Base-by-base conservation (phyloP, 2,329 filamentous ascomycete species). In the Sclerotinia sclerotiorum region DNA sequence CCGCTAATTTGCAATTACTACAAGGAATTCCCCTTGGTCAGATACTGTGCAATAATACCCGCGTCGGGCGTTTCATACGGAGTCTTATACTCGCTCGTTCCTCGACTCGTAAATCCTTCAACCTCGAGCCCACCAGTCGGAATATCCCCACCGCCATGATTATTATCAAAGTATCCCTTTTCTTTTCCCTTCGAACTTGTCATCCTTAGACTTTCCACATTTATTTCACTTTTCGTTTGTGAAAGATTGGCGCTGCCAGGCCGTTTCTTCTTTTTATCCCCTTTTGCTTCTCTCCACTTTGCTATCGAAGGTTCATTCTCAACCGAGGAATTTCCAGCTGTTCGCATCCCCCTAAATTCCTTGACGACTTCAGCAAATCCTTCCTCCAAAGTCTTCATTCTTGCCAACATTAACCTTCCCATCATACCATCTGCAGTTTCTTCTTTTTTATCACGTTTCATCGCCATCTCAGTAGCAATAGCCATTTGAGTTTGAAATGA, bases 311-410 rank as follows among this genome's bases (percentile, higher is more conserved):
- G 71, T 61, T 35, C 69, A 49, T 24, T 56, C 42, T 75, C 73
- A 5, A 73, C 72, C 3, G 72, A 73, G n/a, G 72, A 73, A 67
- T 75, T 76, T 3, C 72, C 74, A 6, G 75, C 73, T 5, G 75
- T 76, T 15, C 75, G 69, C 72, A 77, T 74, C 0, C 71, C 74
- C 29, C 73, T 69, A 27, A 97, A 89, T 78, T 95, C 92, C 71
- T 87, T 88, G 68, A 93, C 86, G n/a, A 97, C 89, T 69, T 97
- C 92, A 2, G 90, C 86, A 78, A 98, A 94, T 19, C 93, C 90
- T 79, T 97, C 93, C 78, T 98, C 94, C 2, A 98, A 84, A 10
- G 90, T 94, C 78, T 95, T 95, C 93, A 97, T 97, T 46, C 93
- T 84, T 11, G 93, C 92, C 57, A 97, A 82, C 79, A 97, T 90